These are phyloP conservation scores for Rhodotorula sphaerocarpa DNA, from an alignment of 768 basidiomycete species.

Conservation along the genomic window DNA sequence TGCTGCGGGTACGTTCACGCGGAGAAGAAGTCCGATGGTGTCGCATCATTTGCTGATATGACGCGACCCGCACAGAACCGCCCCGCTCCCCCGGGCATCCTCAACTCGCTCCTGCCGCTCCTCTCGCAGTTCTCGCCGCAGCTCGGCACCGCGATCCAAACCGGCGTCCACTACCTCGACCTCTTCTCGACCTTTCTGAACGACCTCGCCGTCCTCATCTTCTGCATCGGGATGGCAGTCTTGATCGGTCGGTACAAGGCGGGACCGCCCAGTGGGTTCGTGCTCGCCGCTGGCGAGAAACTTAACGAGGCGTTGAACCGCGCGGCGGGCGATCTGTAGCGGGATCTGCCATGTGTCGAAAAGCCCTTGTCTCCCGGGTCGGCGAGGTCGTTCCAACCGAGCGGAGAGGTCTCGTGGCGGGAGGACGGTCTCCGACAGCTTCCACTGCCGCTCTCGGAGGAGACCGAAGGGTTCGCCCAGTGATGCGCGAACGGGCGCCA, in stretches of 20 bases:
- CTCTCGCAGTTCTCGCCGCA: conserved; percentile 37
- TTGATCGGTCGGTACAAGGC: conserved; percentile 20
- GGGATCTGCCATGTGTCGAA: too few relatives aligned
- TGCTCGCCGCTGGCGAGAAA: conserved; percentile 4
- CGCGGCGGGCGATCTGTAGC: conserved; percentile 22
- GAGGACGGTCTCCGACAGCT: too few relatives aligned
- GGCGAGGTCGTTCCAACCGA: too few relatives aligned
- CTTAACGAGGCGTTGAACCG: conserved; percentile 7
- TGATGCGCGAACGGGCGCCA: too few relatives aligned
- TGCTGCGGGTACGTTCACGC: conserved; percentile 30
- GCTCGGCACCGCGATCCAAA: conserved; percentile 30
- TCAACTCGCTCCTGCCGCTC: conserved; percentile 35
- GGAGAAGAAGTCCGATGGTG: too few relatives aligned
- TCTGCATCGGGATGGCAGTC: conserved; percentile 32
- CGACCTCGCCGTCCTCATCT: conserved; percentile 39
- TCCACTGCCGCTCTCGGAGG: too few relatives aligned
- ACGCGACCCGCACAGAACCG: too few relatives aligned
- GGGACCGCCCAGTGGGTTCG: background rate
- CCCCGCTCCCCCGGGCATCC: conserved; percentile 32
- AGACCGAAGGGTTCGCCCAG: too few relatives aligned
- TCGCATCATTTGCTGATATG: too few relatives aligned
- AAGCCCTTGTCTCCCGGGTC: too few relatives aligned
- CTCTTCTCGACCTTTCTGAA: conserved; percentile 36
- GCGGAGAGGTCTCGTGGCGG: too few relatives aligned
- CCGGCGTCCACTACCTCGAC: conserved; percentile 34